These are phyloP conservation scores for Boletellus deceptivus DNA, from an alignment of 1,284 basidiomycete species.

Conservation along the genomic window DNA sequence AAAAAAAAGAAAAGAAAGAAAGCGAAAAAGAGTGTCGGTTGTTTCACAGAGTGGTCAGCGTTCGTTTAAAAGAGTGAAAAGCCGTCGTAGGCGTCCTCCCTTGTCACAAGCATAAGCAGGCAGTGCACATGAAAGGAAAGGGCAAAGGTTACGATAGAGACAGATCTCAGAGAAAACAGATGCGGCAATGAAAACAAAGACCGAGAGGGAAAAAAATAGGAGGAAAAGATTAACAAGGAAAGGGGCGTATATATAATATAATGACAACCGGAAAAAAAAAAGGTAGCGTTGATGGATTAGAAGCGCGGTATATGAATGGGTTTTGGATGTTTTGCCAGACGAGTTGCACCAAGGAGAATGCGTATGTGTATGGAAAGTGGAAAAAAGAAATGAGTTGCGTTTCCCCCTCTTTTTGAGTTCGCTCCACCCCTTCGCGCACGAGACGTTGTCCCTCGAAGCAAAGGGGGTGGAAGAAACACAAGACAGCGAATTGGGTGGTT, in stretches of 20 bases:
- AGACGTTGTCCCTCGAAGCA: conserved; percentile 6
- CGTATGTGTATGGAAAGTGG: neutral
- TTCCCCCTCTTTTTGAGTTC: too few species aligned
- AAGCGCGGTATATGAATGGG: conserved; percentile 18
- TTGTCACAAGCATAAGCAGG: too few species aligned
- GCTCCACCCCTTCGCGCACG: conserved; percentile 1
- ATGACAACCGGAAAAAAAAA: neutral
- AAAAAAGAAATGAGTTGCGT: neutral
- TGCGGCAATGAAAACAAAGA: conserved; percentile 8
- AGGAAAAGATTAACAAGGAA: neutral
- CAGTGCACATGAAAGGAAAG: too few species aligned
- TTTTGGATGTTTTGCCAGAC: conserved; percentile 6
- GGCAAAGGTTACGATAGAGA: too few species aligned
- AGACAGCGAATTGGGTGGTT: conserved; percentile 1
- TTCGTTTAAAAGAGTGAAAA: neutral
- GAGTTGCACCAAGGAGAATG: neutral
- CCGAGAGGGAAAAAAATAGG: conserved; percentile 1
- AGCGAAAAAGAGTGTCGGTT: conserved; percentile 3
- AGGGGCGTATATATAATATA: neutral
- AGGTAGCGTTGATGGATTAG: conserved; percentile 13
- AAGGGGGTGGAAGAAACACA: neutral
- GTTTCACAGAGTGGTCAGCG: neutral
- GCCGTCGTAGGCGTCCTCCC: too few species aligned
- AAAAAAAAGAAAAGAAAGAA: neutral
- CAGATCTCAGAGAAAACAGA: neutral